Percentiles rank a stretch among this genome's conserved stretches.
phyloP scores from a whole-genome alignment of 2,329 filamentous ascomycete genomes.

The Fusarium sp. region DNA sequence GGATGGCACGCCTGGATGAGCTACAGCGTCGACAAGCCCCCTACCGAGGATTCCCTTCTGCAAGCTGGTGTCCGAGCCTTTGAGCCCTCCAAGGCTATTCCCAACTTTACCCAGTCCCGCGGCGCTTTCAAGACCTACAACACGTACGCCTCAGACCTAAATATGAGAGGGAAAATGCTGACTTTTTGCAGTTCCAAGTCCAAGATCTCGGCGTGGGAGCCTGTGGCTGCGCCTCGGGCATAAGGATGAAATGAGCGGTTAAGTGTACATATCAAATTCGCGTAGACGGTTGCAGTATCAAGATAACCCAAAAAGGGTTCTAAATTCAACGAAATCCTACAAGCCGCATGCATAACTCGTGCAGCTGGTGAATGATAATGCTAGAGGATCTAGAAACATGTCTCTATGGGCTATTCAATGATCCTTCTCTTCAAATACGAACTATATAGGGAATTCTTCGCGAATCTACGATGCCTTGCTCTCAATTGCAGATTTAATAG shows the following conservation, averaged over 20 bases:
- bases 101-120: conserved; percentile 81
- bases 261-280: conserved; percentile 50
- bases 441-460: conserved; percentile 35
- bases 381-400: conserved; percentile 43
- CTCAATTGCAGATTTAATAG: conserved; percentile 61
- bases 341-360: conserved; percentile 7
- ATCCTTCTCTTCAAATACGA: conserved; percentile 23
- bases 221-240: conserved; percentile 57
- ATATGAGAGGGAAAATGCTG: conserved; percentile 23
- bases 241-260: conserved; percentile 44
- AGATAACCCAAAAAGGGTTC: conserved; percentile 30
- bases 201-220: conserved; percentile 69
- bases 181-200: conserved; percentile 62
- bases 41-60: conserved; percentile 81
- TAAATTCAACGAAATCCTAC: conserved; percentile 36
- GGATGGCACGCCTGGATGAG: conserved; percentile 99
- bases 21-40: conserved; percentile 91
- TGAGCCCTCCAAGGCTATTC: conserved; percentile 80
- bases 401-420: conserved; percentile 42
- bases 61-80: conserved; percentile 78
- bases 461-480: conserved; percentile 48
- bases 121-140: conserved; percentile 93
- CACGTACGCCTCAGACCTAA: conserved; percentile 77
- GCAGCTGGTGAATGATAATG: conserved; percentile 26
- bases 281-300: conserved; percentile 40